A percentile compares a stretch with the other conserved stretches of the same genome.
phyloP scores from a whole-genome alignment of 2,329 filamentous ascomycete species.

The Sordariomycetes sp. region DNA sequence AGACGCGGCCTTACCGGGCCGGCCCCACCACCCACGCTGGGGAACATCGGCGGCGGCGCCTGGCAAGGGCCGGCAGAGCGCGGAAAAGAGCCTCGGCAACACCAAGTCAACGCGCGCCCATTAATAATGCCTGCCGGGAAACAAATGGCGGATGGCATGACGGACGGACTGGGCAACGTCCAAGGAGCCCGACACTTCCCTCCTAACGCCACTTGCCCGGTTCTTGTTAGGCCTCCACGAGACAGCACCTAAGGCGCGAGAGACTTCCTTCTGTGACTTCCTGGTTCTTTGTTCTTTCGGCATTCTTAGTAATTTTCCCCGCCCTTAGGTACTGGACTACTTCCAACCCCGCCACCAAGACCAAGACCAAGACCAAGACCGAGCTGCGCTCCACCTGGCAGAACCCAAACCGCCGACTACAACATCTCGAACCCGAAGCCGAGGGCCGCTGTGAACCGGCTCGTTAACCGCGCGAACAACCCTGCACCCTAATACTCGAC shows the following conservation, averaged over 20 bases:
- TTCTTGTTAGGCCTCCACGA: background rate
- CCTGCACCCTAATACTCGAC: background rate
- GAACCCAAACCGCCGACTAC: background rate
- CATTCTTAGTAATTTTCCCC: background rate
- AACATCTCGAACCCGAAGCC: background rate
- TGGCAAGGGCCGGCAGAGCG: background rate
- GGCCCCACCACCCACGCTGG: too few species aligned
- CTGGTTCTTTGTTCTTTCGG: background rate
- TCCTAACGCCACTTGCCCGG: background rate
- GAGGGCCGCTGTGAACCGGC: background rate
- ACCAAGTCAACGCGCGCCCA: background rate
- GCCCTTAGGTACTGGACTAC: background rate
- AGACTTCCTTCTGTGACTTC: background rate
- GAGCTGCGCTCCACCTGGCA: background rate
- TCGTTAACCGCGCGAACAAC: background rate
- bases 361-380: too few species aligned
- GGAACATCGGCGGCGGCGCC: too few species aligned
- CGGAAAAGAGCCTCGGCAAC: background rate
- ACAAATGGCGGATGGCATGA: background rate
- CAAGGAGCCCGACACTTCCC: background rate
- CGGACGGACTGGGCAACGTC: background rate
- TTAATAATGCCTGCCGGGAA: background rate
- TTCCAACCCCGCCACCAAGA: background rate
- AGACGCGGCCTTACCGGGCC: too few species aligned
- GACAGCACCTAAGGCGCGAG: background rate